Evolutionary conservation across 805 yeast genomes (phyloP), one percentile per base, ranked within the genome.

Genomic region (Cephaloascus fragrans): DNA sequence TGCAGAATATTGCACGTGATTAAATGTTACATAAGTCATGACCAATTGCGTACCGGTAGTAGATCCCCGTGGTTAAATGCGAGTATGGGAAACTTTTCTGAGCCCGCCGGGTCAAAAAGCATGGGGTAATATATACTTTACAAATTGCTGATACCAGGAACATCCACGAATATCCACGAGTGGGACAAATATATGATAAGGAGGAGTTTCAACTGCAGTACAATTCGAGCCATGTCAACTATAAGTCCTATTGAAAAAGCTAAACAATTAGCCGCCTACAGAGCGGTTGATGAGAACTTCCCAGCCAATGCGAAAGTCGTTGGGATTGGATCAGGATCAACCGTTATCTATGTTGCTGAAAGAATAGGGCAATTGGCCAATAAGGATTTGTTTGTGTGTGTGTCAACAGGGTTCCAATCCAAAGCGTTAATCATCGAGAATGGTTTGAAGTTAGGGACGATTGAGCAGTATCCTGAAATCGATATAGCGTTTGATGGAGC

Each of bases 401-500:
- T 93, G 35, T 95, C 99, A 37, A 93, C 99, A 1, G 98, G 98
- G 2, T 93, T 89, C 71, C 99, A 93, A 63, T 83, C 94, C 35
- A 83, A 83, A 52, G 86, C 81, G 51, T 71, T 93, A 48, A 89
- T 93, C 49, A 64, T 86, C 42, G 83, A 76, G 41, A 88, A 88
- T 50, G 93, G 93, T 0, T 69, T 93, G 45, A 70, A 60, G 32
- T 67, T 89, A 46, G 95, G 95, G 2, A 69, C 83, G 8, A 75
- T 90, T 43, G 97, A 90, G 52, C 89, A 87, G 64, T 80, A 65
- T 45, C 85, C 95, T 2, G 71, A 71, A 19, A 65, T 93, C 35
- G 98, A 93, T 56, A 77, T 93, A 49, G 96, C 96, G 2, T 93
- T 93, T 57, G 99, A 93, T 59, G 99, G 99, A 35, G 97, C 98